Evolutionary conservation across 495 filamentous ascomycete species (phyloP).

Genomic region (Xylona heveae): DNA sequence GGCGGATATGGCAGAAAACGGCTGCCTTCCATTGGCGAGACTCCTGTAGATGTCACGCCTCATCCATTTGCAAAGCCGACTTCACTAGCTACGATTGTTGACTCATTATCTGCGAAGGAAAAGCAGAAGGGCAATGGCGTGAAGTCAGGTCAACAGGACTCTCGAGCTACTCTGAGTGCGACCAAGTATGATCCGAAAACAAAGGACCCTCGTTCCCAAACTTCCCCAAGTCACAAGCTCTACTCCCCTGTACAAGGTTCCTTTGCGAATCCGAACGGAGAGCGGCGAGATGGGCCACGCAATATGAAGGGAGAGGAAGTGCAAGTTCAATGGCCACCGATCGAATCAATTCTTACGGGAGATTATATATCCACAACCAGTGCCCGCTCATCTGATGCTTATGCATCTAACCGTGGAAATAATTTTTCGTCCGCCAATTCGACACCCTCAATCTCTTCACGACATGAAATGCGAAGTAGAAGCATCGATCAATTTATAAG

Average conservation of each 20-base stretch:
- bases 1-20: constrained; percentile 43
- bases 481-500: constrained; percentile 75
- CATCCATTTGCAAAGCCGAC: constrained; percentile 21
- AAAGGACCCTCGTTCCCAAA: no score
- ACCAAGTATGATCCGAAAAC: constrained; percentile 10
- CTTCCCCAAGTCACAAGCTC: no score
- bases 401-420: not conserved
- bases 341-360: constrained; percentile 28
- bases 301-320: constrained; percentile 68
- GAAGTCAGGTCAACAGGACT: no score
- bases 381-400: constrained; percentile 16
- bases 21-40: constrained; percentile 72
- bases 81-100: constrained; percentile 20
- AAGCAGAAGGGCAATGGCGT: constrained; percentile 8
- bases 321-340: constrained; percentile 44
- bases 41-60: constrained; percentile 33
- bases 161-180: constrained; percentile 7
- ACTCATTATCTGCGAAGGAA: constrained; percentile 28
- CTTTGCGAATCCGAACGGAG: no score
- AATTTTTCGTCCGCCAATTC: constrained; percentile 1
- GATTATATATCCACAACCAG: constrained; percentile 26
- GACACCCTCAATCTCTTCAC: constrained; percentile 12
- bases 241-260: no score
- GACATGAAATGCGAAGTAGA: constrained; percentile 22
- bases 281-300: constrained; percentile 45